Evolutionary conservation across 106 monocot species (phyloP), one percentile per base, ranked within the genome.

Genomic region (Phalaenopsis equestris): DNA sequence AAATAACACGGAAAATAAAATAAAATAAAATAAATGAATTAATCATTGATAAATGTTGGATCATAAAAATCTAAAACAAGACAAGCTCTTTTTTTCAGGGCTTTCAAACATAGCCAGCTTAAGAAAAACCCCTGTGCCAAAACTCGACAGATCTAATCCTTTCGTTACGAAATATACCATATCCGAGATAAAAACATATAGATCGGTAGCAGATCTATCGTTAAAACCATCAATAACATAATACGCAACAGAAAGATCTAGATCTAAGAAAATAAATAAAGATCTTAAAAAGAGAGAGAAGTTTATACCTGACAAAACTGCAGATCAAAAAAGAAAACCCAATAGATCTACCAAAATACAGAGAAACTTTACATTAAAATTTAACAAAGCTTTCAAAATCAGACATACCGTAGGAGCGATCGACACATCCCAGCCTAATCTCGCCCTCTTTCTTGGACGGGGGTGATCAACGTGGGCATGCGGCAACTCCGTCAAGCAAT

Each of bases 361-460:
- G 24, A 76, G 21, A 76, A 30, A 52, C 0, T 17, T 48, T 30
- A 76, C 21, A 49, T 30, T 48, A 12, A 24, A 75, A 23, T 1
- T 45, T 30, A n/a, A 48, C 11, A 52, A 76, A 30, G 14, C 21
- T 11, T 24, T 10, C 0, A 30, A 76, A 76, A 76, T 49, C 49
- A 76, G 49, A 0, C 76, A 49, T 76, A 76, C 76, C 76, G 46
- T 24, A 23, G 76, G 48, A 24, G 49, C 48, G 21, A 74, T 38
- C 9, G 24, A 47, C 43, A 77, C 87, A 16, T 87, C 89, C 89
- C 89, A 90, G 16, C 82, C 90, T 6, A 85, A 37, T 81, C 87
- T 80, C 56, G 82, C 77, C 21, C 90, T 70, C 79, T 90, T 90
- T 79, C 90, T 82, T 15, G 87, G 82, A 19, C 90, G 85, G 15